Evolutionary conservation across 169 alveolate genomes (phyloP).

Genomic region (Plasmodium relictum): DNA sequence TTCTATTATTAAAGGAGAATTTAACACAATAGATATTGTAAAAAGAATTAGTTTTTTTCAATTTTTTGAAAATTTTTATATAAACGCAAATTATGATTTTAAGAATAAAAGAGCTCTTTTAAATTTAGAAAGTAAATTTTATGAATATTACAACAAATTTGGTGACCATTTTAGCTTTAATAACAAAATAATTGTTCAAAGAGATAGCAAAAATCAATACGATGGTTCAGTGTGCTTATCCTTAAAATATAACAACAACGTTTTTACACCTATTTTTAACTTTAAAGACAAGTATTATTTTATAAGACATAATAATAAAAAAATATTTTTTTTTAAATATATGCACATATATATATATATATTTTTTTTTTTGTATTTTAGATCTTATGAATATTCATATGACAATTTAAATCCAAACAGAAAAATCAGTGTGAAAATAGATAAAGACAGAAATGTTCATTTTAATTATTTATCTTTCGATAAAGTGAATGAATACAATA

Average conservation of each 20-base stretch:
- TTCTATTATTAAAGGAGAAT: slow-evolving; percentile 69
- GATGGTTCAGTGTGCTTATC: slow-evolving; percentile 73
- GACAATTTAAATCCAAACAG: slow-evolving; percentile 53
- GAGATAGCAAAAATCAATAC: slow-evolving; percentile 47
- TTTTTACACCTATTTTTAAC: slow-evolving; percentile 72
- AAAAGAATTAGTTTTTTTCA: slow-evolving; percentile 73
- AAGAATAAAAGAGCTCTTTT: slow-evolving; percentile 64
- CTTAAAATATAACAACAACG: slow-evolving; percentile 62
- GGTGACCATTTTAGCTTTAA: slow-evolving; percentile 63
- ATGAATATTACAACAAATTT: slow-evolving; percentile 64
- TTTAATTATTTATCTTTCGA: slow-evolving; percentile 67
- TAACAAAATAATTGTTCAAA: slow-evolving; percentile 54
- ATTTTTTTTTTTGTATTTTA: background rate
- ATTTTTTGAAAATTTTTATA: slow-evolving; percentile 69
- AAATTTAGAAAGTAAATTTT: slow-evolving; percentile 69
- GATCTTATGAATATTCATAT: slow-evolving; percentile 50
- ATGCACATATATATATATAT: slow-evolving; percentile 1
- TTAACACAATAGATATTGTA: slow-evolving; percentile 53
- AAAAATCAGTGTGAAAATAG: slow-evolving; percentile 61
- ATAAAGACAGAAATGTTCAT: slow-evolving; percentile 70
- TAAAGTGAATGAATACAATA: slow-evolving; percentile 66
- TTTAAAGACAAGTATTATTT: slow-evolving; percentile 66
- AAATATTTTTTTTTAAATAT: background rate
- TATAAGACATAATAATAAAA: background rate
- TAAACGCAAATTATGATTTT: slow-evolving; percentile 72